These are phyloP conservation scores for Quercus rubra DNA, from an alignment of 306 rosid genomes.

Conservation along the genomic window DNA sequence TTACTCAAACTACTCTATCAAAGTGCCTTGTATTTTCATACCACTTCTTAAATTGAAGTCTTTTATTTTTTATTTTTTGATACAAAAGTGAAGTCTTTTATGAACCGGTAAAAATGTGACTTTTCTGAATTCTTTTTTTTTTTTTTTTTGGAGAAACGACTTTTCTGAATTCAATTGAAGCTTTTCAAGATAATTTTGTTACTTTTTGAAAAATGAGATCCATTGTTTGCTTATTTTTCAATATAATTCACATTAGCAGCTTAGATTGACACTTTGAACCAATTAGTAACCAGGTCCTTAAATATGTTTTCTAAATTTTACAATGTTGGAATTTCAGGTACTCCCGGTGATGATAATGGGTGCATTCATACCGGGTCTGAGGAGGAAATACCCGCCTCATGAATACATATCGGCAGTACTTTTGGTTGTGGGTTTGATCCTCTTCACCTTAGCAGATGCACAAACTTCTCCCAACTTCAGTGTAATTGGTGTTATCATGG, in stretches of 20 bases:
- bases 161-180: too few species aligned
- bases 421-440: conserved; percentile 88
- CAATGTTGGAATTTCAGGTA: conserved; percentile 52
- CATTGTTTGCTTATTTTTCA: too few species aligned
- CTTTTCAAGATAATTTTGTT: too few species aligned
- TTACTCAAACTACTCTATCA: too few species aligned
- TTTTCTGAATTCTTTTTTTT: too few species aligned
- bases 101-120: too few species aligned
- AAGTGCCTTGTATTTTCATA: too few species aligned
- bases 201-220: too few species aligned
- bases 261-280: neutral
- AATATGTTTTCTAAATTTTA: neutral
- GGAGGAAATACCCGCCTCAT: conserved; percentile 82
- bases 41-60: neutral
- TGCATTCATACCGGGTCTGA: conserved; percentile 90
- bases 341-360: conserved; percentile 99
- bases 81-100: neutral
- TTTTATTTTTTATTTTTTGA: neutral
- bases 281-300: neutral
- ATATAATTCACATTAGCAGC: neutral
- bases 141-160: too few species aligned
- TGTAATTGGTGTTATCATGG: conserved; percentile 84
- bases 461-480: conserved; percentile 92
- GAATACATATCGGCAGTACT: conserved; percentile 86
- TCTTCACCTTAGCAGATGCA: conserved; percentile 97